Conservation (phyloP, 1,284 basidiomycete genomes). For the Papiliotrema laurentii region DNA sequence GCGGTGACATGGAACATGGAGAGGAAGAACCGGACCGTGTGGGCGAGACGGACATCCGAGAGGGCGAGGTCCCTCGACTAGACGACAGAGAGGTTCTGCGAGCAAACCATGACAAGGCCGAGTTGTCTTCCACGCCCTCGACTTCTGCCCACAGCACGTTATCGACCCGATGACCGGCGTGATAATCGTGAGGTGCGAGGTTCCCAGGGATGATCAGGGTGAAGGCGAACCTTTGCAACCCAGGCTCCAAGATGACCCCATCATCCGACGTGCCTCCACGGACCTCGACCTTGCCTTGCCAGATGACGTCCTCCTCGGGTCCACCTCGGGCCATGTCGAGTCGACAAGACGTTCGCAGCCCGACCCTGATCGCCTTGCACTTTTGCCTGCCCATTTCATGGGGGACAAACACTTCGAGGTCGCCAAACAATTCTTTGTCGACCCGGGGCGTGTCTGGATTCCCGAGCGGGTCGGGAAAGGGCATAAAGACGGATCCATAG, state of each 20-base stretch:
- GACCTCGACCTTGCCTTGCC: slow-evolving; percentile 18
- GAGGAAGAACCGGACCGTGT: slow-evolving; percentile 3
- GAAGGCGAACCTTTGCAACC: slow-evolving; percentile 26
- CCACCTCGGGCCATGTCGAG: slow-evolving; percentile 23
- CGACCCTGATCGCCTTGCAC: slow-evolving; percentile 31
- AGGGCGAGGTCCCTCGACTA: background rate
- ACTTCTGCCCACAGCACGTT: slow-evolving; percentile 19
- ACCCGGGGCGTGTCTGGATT: slow-evolving; percentile 1
- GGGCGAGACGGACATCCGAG: background rate
- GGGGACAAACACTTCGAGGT: slow-evolving; percentile 26
- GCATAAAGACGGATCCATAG: slow-evolving; percentile 6
- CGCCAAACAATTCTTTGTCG: slow-evolving; percentile 19
- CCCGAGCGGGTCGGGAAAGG: slow-evolving; percentile 3
- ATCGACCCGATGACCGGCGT: slow-evolving; percentile 16
- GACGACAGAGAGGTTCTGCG: background rate
- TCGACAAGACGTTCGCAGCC: slow-evolving; percentile 12
- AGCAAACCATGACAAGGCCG: background rate
- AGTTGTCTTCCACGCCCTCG: slow-evolving; percentile 12
- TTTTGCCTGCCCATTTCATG: slow-evolving; percentile 14
- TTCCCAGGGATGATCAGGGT: slow-evolving; percentile 24
- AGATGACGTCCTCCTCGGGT: slow-evolving; percentile 28
- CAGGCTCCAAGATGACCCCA: slow-evolving; percentile 28
- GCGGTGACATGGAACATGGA: background rate
- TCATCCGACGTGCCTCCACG: slow-evolving; percentile 13
- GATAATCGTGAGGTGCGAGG: slow-evolving; percentile 23